These are phyloP conservation scores for Ceratobasidium sp. DNA, from an alignment of 1,284 basidiomycete species.

Conservation along the genomic window DNA sequence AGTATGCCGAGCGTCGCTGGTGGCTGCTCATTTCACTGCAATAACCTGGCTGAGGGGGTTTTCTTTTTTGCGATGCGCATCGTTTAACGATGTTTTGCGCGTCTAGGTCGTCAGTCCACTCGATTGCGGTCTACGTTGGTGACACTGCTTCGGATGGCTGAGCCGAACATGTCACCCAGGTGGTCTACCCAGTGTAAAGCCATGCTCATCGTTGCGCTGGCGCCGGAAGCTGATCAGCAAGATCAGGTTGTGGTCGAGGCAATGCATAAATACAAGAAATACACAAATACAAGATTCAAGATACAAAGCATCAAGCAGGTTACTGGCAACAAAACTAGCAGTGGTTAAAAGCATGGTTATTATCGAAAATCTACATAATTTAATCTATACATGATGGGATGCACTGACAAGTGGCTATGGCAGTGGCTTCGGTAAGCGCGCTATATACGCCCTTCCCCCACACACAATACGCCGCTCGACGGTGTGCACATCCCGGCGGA, in stretches of 20 bases:
- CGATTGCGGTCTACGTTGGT: background rate
- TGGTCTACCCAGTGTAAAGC: background rate
- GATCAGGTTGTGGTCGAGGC: background rate
- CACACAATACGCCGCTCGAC: background rate
- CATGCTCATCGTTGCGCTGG: background rate
- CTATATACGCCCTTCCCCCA: too few species aligned
- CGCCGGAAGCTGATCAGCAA: background rate
- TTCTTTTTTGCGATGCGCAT: background rate
- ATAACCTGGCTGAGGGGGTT: too few species aligned
- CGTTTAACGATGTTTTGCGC: background rate
- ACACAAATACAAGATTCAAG: too few species aligned
- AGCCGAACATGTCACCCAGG: background rate
- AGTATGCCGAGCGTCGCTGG: background rate
- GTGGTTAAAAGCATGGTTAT: too few species aligned
- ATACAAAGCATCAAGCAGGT: too few species aligned
- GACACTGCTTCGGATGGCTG: background rate
- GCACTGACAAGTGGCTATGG: too few species aligned
- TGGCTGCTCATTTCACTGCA: background rate
- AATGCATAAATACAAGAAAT: background rate
- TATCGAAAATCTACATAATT: too few species aligned
- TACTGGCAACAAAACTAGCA: too few species aligned
- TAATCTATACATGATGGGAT: too few species aligned
- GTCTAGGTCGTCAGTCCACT: background rate
- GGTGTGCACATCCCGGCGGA: background rate
- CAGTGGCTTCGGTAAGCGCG: too few species aligned